Base-by-base conservation (phyloP, 2,329 filamentous ascomycete genomes). In the Fusarium subtropicale region DNA sequence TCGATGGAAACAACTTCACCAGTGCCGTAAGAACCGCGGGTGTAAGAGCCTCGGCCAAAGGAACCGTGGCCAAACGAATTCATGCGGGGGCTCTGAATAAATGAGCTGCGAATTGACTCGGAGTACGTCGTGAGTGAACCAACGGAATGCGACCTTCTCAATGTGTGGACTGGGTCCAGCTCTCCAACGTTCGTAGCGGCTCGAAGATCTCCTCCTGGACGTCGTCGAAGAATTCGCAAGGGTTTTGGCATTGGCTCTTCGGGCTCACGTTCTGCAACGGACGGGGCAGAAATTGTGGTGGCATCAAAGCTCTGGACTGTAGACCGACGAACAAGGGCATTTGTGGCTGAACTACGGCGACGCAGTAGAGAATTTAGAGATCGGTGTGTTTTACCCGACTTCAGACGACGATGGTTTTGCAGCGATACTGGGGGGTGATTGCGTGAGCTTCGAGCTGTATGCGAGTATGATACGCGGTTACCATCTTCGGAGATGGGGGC, bases 171-270 rank as follows among this genome's bases (percentile, higher is more conserved):
- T 11, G 79, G 75, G 46, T 90, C 86, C 5, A 90, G 77, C 33
- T 92, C 90, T 41, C 86, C 86, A 31, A 90, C 87, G 62, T 90
- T 90, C 20, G 85, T 86, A 38, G 87, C 90, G 18, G 89, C 90
- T 66, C 90, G 87, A 48, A 96, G 80, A 76, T 95, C 89, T 34
- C 92, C 92, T 48, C 92, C 92, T 9, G 92, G 92, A 16, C 90
- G 86, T 75, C 92, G 84, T 64, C 92, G 86, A 65, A 96, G 84
- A 42, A 90, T 84, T 45, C 90, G 87, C 9, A 87, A 79, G n/a
- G 88, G 88, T 22, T 81, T 80, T 2, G 86, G 84, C 48, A 84
- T 77, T 3, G 83, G 52, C 11, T 68, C 63, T 54, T 64, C 74
- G 9, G 68, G 80, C 9, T 82, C 82, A 1, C 83, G 83, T 5